These are phyloP conservation scores for Pseudogymnoascus pannorum DNA, from an alignment of 2,329 filamentous ascomycete genomes.

Conservation along the genomic window DNA sequence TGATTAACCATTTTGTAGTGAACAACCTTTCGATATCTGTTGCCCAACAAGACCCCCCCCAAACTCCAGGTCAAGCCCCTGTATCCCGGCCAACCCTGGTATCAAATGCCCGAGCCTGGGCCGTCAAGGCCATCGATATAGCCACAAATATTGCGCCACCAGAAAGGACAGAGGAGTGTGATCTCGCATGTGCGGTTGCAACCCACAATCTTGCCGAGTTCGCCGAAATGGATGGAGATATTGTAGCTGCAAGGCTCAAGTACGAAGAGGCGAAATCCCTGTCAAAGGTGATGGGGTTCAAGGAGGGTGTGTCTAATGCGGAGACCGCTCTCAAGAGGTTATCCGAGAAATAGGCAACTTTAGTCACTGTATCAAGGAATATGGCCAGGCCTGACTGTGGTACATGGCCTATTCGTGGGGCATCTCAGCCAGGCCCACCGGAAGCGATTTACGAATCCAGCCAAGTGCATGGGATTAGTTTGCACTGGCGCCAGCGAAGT, in stretches of 20 bases:
- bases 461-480: constrained; percentile 1
- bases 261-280: constrained; percentile 63
- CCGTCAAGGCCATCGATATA: constrained; percentile 64
- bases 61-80: constrained; percentile 31
- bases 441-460: not conserved
- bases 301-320: constrained; percentile 45
- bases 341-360: not conserved
- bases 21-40: constrained; percentile 73
- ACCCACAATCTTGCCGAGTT: constrained; percentile 85
- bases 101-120: constrained; percentile 69
- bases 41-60: constrained; percentile 40
- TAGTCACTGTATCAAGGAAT: not conserved
- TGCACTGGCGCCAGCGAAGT: not conserved
- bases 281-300: constrained; percentile 46
- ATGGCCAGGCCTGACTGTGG: not conserved
- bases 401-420: not conserved
- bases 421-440: not conserved
- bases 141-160: constrained; percentile 58
- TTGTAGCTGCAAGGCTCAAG: constrained; percentile 55
- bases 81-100: constrained; percentile 55
- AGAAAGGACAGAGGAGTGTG: constrained; percentile 68
- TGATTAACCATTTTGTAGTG: constrained; percentile 41
- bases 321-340: constrained; percentile 40
- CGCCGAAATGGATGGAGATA: constrained; percentile 63
- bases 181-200: constrained; percentile 73